Evolutionary conservation across 257 asterid species (phyloP).

Genomic region (Solanum etuberosum): DNA sequence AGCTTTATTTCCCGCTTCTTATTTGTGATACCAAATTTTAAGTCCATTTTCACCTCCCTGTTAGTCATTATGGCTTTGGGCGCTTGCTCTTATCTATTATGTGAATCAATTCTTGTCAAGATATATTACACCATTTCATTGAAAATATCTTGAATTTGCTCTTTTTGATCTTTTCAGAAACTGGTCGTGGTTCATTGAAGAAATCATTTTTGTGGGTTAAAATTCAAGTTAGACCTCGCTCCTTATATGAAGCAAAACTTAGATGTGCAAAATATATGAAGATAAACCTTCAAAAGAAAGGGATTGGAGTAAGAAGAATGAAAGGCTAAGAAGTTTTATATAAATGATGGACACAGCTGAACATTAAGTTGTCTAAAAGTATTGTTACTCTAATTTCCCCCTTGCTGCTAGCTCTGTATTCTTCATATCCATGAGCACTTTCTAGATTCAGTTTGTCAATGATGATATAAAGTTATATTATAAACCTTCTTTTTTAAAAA

Average conservation of each 20-base stretch:
- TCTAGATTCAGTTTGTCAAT: no score
- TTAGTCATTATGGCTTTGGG: background rate
- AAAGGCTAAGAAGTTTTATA: background rate
- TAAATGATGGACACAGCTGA: background rate
- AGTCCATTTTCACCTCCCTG: background rate
- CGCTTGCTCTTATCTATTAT: background rate
- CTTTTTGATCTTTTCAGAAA: background rate
- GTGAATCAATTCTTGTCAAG: background rate
- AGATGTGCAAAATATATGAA: background rate
- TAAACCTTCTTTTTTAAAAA: background rate
- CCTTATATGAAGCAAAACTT: background rate
- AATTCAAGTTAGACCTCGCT: no score
- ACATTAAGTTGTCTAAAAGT: background rate
- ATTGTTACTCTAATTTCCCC: background rate
- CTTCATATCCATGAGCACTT: background rate
- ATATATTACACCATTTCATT: background rate
- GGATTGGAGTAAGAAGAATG: background rate
- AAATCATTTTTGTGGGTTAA: background rate
- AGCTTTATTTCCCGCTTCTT: background rate
- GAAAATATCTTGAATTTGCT: background rate
- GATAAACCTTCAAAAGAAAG: background rate
- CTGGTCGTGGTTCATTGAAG: background rate
- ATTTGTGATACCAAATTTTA: background rate
- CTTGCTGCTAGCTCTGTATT: background rate
- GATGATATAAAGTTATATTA: no score